Conservation (phyloP, 2,329 filamentous ascomycete species). For the Ceratocystiopsis minuta region DNA sequence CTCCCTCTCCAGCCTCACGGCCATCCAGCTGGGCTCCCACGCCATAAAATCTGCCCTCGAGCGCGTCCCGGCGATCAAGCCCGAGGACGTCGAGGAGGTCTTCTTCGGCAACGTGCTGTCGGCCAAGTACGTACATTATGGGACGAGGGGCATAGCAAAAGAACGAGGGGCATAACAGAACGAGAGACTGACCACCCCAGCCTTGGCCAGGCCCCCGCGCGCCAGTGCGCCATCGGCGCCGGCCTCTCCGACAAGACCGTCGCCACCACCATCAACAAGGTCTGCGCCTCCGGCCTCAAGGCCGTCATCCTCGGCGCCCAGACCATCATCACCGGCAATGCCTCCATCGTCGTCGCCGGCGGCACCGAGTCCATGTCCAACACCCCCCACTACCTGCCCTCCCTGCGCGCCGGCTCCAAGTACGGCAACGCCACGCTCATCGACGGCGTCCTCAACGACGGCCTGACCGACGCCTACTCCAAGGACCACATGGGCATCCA, state of each 20-base stretch:
- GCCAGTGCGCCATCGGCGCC: conserved; percentile 80
- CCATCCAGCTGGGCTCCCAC: conserved; percentile 70
- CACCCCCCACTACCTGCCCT: conserved; percentile 84
- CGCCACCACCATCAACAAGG: conserved; percentile 95
- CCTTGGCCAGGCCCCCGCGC: conserved; percentile 87
- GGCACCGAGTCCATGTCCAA: conserved; percentile 99
- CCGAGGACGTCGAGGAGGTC: conserved; percentile 83
- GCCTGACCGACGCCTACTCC: conserved; percentile 78
- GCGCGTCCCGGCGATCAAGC: conserved; percentile 70
- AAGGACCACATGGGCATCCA: conserved; percentile 93
- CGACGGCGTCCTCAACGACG: conserved; percentile 87
- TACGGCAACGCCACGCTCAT: conserved; percentile 81
- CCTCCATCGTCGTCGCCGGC: conserved; percentile 80
- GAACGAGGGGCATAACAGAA: no score
- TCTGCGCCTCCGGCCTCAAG: conserved; percentile 91
- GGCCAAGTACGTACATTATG: conserved; percentile 50
- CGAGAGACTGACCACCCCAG: conserved; percentile 24
- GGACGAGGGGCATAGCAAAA: no score
- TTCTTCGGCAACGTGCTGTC: conserved; percentile 97
- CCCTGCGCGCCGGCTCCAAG: conserved; percentile 72
- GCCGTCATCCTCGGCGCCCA: conserved; percentile 87
- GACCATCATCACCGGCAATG: conserved; percentile 93
- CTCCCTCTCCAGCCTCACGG: conserved; percentile 72
- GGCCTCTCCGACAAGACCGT: conserved; percentile 66
- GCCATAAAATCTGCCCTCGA: conserved; percentile 88